Evolutionary conservation across 257 asterid species (phyloP), one percentile per base, ranked within the genome.

Genomic region (Salvia hispanica): DNA sequence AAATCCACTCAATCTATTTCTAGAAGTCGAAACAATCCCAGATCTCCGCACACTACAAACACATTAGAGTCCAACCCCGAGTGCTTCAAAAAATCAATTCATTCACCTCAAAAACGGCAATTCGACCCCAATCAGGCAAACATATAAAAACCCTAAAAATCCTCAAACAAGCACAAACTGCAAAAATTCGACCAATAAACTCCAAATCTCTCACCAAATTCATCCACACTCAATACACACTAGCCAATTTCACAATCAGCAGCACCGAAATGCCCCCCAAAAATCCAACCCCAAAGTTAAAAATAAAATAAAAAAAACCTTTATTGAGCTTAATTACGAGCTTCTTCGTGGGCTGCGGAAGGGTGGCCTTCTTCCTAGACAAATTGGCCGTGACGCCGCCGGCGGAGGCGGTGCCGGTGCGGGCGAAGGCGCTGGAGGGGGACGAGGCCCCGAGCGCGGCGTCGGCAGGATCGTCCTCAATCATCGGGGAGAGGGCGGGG

Each of bases 271-370:
- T 40, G 10, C 44, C 44, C 44, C 60, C 21, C 53, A 2, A 10
- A 44, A 50, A 31, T 16, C 64, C 8, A 34, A 33, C 4, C 13
- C 13, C 46, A 31, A 12, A 33, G 2, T 14, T n/a, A n/a, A n/a
- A n/a, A n/a, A n/a, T n/a, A n/a, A n/a, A n/a, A 4, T 48, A 6
- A 9, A 66, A 66, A 11, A 9, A 66, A 91, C 97, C 97, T 91
- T 88, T 91, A 58, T 62, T 59, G 62, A 86, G 91, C 82, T 85
- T 91, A 82, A 91, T 91, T 36, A 91, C 95, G 18, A 91, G 88
- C 71, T 82, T 91, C 72, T 91, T 91, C n/a, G 88, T 74, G 0
- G 98, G 96, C 80, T 81, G 98, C 4, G 96, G 90, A 65, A 85
- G 93, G 63, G 85, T 82, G 11, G 95, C 87, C 65, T 91, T 91